Percentiles rank a stretch among this genome's conserved stretches.
These are phyloP conservation scores for Kwoniella newhampshirensis DNA, from an alignment of 768 basidiomycete genomes.

Conservation along the genomic window DNA sequence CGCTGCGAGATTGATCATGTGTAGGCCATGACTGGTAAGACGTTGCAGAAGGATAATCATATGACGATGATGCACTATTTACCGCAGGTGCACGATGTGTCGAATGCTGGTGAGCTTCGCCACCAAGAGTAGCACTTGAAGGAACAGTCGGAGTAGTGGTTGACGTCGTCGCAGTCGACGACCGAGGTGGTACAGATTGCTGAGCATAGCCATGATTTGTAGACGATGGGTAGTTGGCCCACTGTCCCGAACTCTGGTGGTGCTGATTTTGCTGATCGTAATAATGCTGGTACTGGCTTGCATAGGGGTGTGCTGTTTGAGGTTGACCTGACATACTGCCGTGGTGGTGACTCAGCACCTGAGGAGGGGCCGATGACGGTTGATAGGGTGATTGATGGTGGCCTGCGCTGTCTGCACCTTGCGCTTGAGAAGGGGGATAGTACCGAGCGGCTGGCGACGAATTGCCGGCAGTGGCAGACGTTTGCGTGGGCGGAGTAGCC, in stretches of 20 bases:
- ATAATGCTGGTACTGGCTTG: constrained; percentile 17
- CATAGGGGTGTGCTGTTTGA: constrained; percentile 23
- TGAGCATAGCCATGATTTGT: constrained; percentile 9
- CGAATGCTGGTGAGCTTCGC: constrained; percentile 12
- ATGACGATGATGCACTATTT: neutral
- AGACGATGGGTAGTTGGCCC: constrained; percentile 15
- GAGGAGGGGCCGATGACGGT: constrained; percentile 23
- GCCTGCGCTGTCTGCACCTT: constrained; percentile 6
- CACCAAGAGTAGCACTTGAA: constrained; percentile 7
- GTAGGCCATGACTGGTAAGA: constrained; percentile 17
- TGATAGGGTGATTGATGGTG: constrained; percentile 21
- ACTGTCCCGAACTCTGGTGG: constrained; percentile 6
- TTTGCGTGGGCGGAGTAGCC: constrained; percentile 10
- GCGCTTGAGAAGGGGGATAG: constrained; percentile 11
- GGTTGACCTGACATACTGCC: constrained; percentile 14
- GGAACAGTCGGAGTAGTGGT: constrained; percentile 18
- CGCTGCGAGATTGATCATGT: constrained; percentile 13
- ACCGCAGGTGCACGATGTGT: constrained; percentile 2
- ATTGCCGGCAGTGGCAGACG: constrained; percentile 8
- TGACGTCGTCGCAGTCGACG: neutral
- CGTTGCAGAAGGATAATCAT: constrained; percentile 11
- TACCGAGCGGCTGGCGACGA: constrained; percentile 20
- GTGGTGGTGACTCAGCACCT: constrained; percentile 16
- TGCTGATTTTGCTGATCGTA: constrained; percentile 20
- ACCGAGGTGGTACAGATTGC: constrained; percentile 15